Percentiles rank a stretch among this genome's conserved stretches.
Evolutionary conservation across 2,329 filamentous ascomycete species (phyloP).

Genomic region (Penicillium aurantiogriseum): DNA sequence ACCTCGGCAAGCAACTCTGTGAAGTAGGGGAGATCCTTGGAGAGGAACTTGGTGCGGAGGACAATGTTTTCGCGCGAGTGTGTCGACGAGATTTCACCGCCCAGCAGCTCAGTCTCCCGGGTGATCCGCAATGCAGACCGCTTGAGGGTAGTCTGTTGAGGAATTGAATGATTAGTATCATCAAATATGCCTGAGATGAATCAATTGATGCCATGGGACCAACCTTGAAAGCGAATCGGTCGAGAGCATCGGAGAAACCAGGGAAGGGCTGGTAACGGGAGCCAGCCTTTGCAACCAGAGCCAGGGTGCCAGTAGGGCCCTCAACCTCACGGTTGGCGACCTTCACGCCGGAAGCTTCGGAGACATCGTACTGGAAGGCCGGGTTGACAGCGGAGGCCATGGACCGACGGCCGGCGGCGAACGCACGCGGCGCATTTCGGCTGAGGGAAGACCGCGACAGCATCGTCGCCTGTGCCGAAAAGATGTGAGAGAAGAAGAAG

Average conservation of each 20-base stretch:
- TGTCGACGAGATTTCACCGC: constrained; percentile 81
- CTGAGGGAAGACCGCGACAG: constrained; percentile 65
- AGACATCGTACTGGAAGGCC: constrained; percentile 82
- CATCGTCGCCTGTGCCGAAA: constrained; percentile 60
- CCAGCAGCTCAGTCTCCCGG: constrained; percentile 92
- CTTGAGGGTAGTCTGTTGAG: constrained; percentile 72
- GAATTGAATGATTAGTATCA: constrained; percentile 18
- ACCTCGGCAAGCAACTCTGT: constrained; percentile 93
- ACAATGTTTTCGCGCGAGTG: constrained; percentile 93
- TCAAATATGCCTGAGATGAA: not conserved
- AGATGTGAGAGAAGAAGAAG: constrained; percentile 37
- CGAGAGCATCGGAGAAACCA: constrained; percentile 83
- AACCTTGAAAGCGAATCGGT: constrained; percentile 98
- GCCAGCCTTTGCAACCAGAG: constrained; percentile 89
- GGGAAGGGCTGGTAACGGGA: constrained; percentile 89
- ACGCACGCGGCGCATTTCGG: constrained; percentile 62
- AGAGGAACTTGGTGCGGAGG: constrained; percentile 89
- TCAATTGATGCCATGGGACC: constrained; percentile 31
- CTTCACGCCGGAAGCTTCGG: constrained; percentile 85
- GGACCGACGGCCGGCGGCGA: constrained; percentile 58
- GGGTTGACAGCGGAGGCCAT: constrained; percentile 66
- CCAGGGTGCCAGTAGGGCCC: constrained; percentile 85
- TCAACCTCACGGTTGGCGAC: constrained; percentile 85
- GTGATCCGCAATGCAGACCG: constrained; percentile 89
- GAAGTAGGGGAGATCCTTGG: constrained; percentile 95